Percentiles rank a stretch among this genome's conserved stretches.
Conservation (phyloP, 768 basidiomycete species). For the Cytidiella melzeri region DNA sequence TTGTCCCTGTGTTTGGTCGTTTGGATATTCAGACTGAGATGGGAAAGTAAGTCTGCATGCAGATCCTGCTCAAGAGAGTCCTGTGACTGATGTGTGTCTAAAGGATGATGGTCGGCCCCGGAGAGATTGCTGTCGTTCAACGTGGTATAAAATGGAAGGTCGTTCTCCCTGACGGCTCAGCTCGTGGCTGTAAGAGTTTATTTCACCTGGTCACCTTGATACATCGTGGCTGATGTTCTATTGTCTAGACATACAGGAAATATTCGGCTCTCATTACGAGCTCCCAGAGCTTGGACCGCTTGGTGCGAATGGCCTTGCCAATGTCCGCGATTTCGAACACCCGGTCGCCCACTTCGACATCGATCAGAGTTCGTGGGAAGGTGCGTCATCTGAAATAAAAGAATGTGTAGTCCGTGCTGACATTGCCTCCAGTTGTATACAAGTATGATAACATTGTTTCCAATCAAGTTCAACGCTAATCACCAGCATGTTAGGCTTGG, state of each 20-base stretch:
- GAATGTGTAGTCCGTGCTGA: neutral
- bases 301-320: conserved; percentile 61
- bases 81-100: conserved; percentile 4
- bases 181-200: conserved; percentile 47
- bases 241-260: conserved; percentile 50
- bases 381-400: conserved; percentile 27
- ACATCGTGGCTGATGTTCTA: neutral
- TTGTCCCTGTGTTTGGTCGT: conserved; percentile 58
- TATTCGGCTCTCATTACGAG: conserved; percentile 56
- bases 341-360: conserved; percentile 63
- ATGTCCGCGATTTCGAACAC: conserved; percentile 55
- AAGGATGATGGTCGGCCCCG: conserved; percentile 57
- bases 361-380: conserved; percentile 54
- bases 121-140: conserved; percentile 60
- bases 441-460: conserved; percentile 27
- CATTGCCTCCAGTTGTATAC: conserved; percentile 35
- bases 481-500: conserved; percentile 34
- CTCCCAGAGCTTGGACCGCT: conserved; percentile 63
- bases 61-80: neutral
- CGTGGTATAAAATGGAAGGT: conserved; percentile 65
- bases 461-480: neutral
- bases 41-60: conserved; percentile 41
- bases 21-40: conserved; percentile 67
- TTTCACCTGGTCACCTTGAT: neutral
- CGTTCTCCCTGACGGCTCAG: conserved; percentile 49